Conservation (phyloP, 345 rosid genomes). For the Alliaria petiolata region DNA sequence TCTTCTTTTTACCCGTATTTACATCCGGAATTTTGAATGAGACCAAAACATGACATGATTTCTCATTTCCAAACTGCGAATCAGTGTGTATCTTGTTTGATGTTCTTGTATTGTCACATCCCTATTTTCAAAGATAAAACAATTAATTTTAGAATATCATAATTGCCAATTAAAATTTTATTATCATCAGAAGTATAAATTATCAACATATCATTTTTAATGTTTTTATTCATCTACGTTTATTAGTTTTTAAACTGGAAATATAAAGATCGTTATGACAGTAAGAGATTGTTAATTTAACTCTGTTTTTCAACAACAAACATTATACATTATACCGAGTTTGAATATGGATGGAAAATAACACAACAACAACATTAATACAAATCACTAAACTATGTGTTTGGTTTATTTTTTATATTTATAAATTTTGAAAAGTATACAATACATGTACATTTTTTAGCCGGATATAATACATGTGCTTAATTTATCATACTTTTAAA, state of each 20-base stretch:
- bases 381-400: not conserved
- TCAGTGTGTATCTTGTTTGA: not conserved
- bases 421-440: too few species aligned
- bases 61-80: conserved; percentile 13
- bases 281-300: not conserved
- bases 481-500: too few species aligned
- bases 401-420: too few species aligned
- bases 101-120: not conserved
- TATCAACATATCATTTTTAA: not conserved
- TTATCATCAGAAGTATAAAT: too few species aligned
- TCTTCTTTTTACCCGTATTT: not conserved
- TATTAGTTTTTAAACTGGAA: not conserved
- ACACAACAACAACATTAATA: not conserved
- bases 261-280: not conserved
- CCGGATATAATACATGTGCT: too few species aligned
- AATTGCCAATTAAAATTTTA: too few species aligned
- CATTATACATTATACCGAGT: not conserved
- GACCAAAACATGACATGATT: not conserved
- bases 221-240: not conserved
- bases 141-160: not conserved
- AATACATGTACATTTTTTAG: too few species aligned
- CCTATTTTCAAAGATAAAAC: not conserved
- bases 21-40: not conserved
- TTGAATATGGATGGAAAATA: not conserved
- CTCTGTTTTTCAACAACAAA: not conserved